Percentiles rank a stretch among this genome's conserved stretches.
Evolutionary conservation across 148 eudicot genomes (phyloP).

Genomic region (Dysphania ambrosioides): DNA sequence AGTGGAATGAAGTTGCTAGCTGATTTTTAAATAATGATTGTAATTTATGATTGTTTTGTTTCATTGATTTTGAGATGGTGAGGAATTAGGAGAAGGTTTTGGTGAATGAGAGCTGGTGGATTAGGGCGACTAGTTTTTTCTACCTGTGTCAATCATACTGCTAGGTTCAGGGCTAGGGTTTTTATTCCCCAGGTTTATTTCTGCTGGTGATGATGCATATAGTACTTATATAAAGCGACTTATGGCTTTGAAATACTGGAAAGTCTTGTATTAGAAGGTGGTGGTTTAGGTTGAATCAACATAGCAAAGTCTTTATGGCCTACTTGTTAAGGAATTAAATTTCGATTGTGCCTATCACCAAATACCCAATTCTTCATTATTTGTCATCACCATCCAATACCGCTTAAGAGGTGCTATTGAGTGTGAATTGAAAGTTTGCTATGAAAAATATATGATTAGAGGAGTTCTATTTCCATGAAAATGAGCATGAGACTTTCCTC

Average conservation of each 20-base stretch:
- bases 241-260: neutral
- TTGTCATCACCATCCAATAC: too few species aligned
- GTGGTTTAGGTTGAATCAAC: neutral
- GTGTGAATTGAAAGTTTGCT: too few species aligned
- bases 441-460: too few species aligned
- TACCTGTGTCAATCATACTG: neutral
- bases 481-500: too few species aligned
- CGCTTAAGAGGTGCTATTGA: too few species aligned
- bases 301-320: too few species aligned
- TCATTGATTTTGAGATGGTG: neutral
- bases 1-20: neutral
- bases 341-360: too few species aligned
- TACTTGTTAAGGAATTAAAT: too few species aligned
- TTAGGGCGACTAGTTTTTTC: neutral
- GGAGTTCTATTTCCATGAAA: too few species aligned
- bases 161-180: neutral
- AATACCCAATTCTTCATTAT: too few species aligned
- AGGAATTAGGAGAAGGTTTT: neutral
- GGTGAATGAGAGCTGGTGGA: slow-evolving; percentile 2
- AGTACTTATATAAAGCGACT: neutral
- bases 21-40: neutral
- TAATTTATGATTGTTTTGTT: neutral
- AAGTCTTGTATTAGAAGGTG: neutral
- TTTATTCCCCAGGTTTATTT: neutral
- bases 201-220: neutral